These are phyloP conservation scores for Psilocybe cubensis DNA, from an alignment of 768 basidiomycete genomes.

Conservation along the genomic window DNA sequence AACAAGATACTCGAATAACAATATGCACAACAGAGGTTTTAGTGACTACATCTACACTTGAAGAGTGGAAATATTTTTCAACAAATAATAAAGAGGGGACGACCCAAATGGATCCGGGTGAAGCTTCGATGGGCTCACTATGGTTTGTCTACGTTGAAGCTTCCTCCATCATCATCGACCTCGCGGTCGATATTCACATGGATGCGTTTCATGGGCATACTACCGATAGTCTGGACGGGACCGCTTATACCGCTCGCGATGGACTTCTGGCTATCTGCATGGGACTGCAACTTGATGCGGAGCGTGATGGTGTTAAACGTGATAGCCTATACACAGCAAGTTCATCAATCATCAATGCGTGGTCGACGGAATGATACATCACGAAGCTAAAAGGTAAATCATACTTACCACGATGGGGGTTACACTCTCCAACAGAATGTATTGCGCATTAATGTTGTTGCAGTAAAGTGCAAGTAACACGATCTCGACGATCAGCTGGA, in stretches of 20 bases:
- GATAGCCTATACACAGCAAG: neutral
- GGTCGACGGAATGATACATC: neutral
- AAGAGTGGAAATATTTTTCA: neutral
- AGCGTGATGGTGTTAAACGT: slow-evolving; percentile 10
- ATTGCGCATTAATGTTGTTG: slow-evolving; percentile 2
- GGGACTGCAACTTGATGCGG: slow-evolving; percentile 6
- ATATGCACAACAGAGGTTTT: neutral
- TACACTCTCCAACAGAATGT: slow-evolving; percentile 2
- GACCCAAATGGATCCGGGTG: neutral
- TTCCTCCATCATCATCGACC: neutral
- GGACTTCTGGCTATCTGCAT: neutral
- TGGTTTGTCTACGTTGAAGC: neutral
- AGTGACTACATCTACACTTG: neutral
- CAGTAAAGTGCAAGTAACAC: neutral
- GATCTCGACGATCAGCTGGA: slow-evolving; percentile 4
- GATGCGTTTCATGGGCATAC: slow-evolving; percentile 8
- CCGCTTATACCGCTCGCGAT: neutral
- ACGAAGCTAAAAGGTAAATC: neutral
- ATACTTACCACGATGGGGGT: slow-evolving; percentile 3
- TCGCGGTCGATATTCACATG: slow-evolving; percentile 7
- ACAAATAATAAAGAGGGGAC: neutral
- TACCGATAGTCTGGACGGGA: slow-evolving; percentile 6
- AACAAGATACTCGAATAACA: neutral
- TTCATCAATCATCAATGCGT: neutral
- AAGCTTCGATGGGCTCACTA: neutral